Evolutionary conservation across 805 yeast genomes (phyloP).

Genomic region (Candida odintsovae): DNA sequence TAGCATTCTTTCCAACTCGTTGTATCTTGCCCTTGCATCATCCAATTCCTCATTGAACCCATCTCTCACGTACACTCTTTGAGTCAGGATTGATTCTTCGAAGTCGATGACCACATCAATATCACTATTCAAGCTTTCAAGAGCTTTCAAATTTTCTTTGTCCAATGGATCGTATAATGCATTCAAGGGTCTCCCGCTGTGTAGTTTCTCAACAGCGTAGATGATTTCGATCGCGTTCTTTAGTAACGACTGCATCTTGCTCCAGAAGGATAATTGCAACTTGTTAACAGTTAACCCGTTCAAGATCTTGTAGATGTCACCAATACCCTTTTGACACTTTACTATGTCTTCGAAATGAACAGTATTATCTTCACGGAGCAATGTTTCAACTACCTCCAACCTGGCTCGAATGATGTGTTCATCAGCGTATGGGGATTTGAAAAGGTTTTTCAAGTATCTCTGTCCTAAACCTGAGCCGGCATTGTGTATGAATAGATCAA

Average conservation of each 20-base stretch:
- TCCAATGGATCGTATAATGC: conserved; percentile 15
- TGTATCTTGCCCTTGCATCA: conserved; percentile 13
- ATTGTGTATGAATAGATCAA: conserved; percentile 21
- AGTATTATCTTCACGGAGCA: conserved; percentile 20
- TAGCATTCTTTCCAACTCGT: conserved; percentile 26
- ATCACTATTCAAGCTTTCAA: conserved; percentile 12
- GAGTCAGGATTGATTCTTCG: conserved; percentile 27
- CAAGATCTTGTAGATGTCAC: conserved; percentile 24
- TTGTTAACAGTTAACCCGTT: conserved; percentile 23
- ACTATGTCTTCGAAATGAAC: conserved; percentile 18
- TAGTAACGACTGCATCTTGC: conserved; percentile 21
- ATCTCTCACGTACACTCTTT: conserved; percentile 24
- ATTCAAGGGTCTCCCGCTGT: background rate
- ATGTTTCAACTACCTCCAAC: conserved; percentile 21
- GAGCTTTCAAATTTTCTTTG: conserved; percentile 3
- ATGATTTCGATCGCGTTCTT: conserved; percentile 14
- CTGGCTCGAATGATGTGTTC: conserved; percentile 25
- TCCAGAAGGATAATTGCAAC: conserved; percentile 26
- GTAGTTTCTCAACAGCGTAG: background rate
- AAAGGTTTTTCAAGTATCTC: conserved; percentile 27
- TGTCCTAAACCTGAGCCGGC: conserved; percentile 25
- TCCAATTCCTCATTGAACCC: conserved; percentile 26
- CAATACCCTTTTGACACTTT: conserved; percentile 19
- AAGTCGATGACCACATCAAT: conserved; percentile 30
- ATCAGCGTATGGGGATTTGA: conserved; percentile 30